Evolutionary conservation across 495 filamentous ascomycete species (phyloP), one percentile per base, ranked within the genome.

Genomic region (Penicillium lagena): DNA sequence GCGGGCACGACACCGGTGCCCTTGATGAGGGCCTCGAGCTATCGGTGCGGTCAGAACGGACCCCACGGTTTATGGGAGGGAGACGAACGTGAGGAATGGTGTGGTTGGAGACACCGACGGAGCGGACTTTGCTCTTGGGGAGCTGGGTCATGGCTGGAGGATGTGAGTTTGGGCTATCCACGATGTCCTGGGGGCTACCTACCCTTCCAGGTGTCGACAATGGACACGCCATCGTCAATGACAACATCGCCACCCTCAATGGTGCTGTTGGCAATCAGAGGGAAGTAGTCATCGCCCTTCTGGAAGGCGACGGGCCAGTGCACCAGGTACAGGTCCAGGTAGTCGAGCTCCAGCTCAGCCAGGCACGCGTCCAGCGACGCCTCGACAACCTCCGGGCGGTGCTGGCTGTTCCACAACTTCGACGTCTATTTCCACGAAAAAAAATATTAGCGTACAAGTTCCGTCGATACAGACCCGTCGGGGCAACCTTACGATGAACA

Each of bases 21-120:
- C 14, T 72, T 70, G 56, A 76, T 73, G 56, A 76, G 51, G 31
- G 68, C 67, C 57, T 76, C 71, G 52, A 76, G 64, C 69, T 72
- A 40, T 12, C 8, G 6, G 10, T n/a, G 13, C 10, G 13, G 22
- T 49, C 42, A 51, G 52, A 39, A 31, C 17, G 6, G 22, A 8
- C 41, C 12, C n/a, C 4, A 12, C 9, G 27, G 1, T 34, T 15
- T 12, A 12, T 7, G 13, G 12, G 5, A 14, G 27, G 4, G 12
- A 2, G 1, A 64, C 68, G 22, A 56, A 72, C 68, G 52, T 74
- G 65, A 37, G 64, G 52, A 30, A 71, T 63, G 31, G 46, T 66
- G 58, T 67, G 68, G 68, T 75, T 76, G 47, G 72, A 76, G 28
- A 76, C 72, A 67, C 71, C 72, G 37, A 76, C 56, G 49, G 71